Conservation (phyloP, 2,329 filamentous ascomycete genomes). For the Microsporum ferrugineum region DNA sequence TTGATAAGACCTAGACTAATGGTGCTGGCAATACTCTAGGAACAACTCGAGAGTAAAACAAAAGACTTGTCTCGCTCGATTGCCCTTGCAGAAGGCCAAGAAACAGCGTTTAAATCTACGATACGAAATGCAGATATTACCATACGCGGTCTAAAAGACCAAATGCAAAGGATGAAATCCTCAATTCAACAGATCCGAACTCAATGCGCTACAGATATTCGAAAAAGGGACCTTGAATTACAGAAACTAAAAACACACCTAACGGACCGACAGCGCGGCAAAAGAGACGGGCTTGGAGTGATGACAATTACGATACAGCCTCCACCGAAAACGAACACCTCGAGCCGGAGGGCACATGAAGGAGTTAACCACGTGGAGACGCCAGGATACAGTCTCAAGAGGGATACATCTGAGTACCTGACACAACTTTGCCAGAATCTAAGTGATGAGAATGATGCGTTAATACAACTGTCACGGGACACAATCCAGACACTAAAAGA, state of each 20-base stretch:
- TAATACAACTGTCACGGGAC: constrained; percentile 60
- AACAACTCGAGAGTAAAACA: constrained; percentile 44
- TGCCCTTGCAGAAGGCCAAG: constrained; percentile 54
- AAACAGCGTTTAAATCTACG: constrained; percentile 57
- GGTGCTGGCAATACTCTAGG: constrained; percentile 22
- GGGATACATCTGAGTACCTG: constrained; percentile 84
- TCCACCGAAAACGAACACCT: constrained; percentile 23
- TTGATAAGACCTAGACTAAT: neutral
- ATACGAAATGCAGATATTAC: constrained; percentile 63
- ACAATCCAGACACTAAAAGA: constrained; percentile 59
- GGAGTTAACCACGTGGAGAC: constrained; percentile 39
- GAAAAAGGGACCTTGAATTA: constrained; percentile 80
- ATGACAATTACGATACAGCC: constrained; percentile 40
- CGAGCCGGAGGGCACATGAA: constrained; percentile 14
- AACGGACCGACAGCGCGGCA: constrained; percentile 53
- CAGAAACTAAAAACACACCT: constrained; percentile 81
- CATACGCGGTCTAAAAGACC: constrained; percentile 68
- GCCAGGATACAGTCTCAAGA: constrained; percentile 57
- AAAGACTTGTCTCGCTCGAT: constrained; percentile 47
- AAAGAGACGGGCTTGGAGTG: constrained; percentile 41
- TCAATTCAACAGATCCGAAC: constrained; percentile 72
- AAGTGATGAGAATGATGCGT: constrained; percentile 81
- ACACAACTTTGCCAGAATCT: constrained; percentile 71
- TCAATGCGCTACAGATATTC: constrained; percentile 79
- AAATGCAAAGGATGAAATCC: constrained; percentile 65